These are phyloP conservation scores for Lachancea kluyveri DNA, from an alignment of 805 yeast species.

Conservation along the genomic window DNA sequence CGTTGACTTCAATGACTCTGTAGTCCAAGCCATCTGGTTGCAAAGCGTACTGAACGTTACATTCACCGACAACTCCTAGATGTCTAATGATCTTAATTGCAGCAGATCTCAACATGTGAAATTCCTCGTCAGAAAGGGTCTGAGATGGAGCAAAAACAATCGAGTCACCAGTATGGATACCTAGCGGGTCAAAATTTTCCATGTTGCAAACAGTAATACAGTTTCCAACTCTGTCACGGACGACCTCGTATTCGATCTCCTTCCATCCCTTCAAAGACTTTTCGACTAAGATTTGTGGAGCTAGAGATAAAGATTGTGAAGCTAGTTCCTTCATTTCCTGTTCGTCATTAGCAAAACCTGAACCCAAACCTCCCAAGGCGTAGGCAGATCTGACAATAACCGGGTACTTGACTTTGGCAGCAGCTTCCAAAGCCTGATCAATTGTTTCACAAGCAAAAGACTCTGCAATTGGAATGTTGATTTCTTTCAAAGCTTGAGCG, in stretches of 20 bases:
- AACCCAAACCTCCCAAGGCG: slow-evolving; percentile 95
- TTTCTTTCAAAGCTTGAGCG: slow-evolving; percentile 91
- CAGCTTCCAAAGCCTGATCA: slow-evolving; percentile 91
- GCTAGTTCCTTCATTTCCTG: slow-evolving; percentile 82
- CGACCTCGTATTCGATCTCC: slow-evolving; percentile 98
- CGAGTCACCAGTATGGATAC: slow-evolving; percentile 98
- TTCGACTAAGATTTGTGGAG: slow-evolving; percentile 95
- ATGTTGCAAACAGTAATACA: slow-evolving; percentile 98
- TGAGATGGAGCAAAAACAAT: slow-evolving; percentile 99
- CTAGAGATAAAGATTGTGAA: slow-evolving; percentile 78
- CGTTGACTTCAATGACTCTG: slow-evolving; percentile 96
- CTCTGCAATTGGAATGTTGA: slow-evolving; percentile 93
- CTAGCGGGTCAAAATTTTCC: slow-evolving; percentile 98
- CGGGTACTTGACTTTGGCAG: slow-evolving; percentile 83
- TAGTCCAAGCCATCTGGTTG: slow-evolving; percentile 94
- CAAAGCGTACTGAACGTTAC: slow-evolving; percentile 95
- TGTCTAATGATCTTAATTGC: slow-evolving; percentile 97
- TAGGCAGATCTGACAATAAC: slow-evolving; percentile 96
- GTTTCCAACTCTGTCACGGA: slow-evolving; percentile 91
- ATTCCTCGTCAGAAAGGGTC: slow-evolving; percentile 93
- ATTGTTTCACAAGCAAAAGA: slow-evolving; percentile 92
- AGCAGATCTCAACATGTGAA: slow-evolving; percentile 95
- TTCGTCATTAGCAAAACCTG: slow-evolving; percentile 87
- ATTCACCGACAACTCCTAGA: slow-evolving; percentile 97
- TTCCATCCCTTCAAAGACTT: slow-evolving; percentile 98